Evolutionary conservation across 257 asterid species (phyloP), one percentile per base, ranked within the genome.

Genomic region (Catharanthus roseus): DNA sequence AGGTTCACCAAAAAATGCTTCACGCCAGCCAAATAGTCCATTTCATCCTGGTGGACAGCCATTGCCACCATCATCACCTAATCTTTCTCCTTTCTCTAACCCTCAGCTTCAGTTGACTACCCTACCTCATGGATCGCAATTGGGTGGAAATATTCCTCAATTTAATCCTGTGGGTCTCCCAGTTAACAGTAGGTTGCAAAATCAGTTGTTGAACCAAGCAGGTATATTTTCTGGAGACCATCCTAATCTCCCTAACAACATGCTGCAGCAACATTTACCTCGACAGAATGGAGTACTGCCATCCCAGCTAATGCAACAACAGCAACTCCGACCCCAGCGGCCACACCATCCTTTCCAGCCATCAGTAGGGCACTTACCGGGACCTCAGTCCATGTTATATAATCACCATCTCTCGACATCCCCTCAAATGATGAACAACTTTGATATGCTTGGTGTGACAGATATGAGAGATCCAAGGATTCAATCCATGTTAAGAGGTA

Each of bases 381-480:
- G 91, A 53, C 67, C 77, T 75, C 95, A 77, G 69, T 66, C 97
- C 62, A 96, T 85, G 41, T 72, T 82, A 58, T 70, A 80, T 31
- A 86, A 80, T 75, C 86, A 84, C 56, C 90, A 83, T 58, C 84
- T 81, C 34, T 76, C 93, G 73, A 81, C 82, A 36, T 79, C 95
- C 10, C 87, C 90, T 49, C 91, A 87, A 44, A 77, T 86, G 87
- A 56, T 77, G 79, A 89, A 79, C 81, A 90, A 76, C 74, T 85
- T 89, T 45, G 95, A 89, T 65, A 49, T 80, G 82, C 79, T 60
- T 80, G 92, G 90, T 36, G 77, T 83, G 69, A 89, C 86, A 53
- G 95, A 93, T 84, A 38, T 85, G 75, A 85, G 96, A 80, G 97
- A 93, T 85, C 95, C 84, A 68, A 85, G 90, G 82, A 79, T 77